Conservation (phyloP, 768 basidiomycete genomes). For the Termitomyces sp. region DNA sequence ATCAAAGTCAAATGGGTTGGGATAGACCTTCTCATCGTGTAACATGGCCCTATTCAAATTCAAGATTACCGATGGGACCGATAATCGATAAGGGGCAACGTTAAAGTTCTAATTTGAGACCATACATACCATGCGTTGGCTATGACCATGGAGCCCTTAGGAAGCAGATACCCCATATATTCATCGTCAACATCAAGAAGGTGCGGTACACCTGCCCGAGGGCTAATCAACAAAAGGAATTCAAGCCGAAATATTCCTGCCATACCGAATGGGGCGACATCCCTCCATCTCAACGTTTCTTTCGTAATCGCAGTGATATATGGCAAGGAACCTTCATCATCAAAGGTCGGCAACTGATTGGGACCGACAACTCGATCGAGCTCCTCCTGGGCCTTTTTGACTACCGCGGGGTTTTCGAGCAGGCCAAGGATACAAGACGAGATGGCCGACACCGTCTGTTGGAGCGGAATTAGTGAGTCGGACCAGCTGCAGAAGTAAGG, state of each 20-base stretch:
- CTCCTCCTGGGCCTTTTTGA: conserved; percentile 24
- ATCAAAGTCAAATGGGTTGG: conserved; percentile 23
- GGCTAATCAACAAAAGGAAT: neutral
- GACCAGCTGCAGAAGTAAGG: neutral
- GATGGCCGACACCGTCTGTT: conserved; percentile 19
- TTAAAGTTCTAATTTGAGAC: neutral
- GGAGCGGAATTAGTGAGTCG: neutral
- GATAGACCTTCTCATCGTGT: conserved; percentile 24
- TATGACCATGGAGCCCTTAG: conserved; percentile 23
- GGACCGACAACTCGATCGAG: conserved; percentile 23
- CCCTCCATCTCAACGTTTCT: conserved; percentile 25
- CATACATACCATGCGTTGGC: conserved; percentile 24
- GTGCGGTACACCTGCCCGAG: conserved; percentile 24
- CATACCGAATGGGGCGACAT: conserved; percentile 19
- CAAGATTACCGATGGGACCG: neutral
- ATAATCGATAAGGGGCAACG: too few relatives aligned
- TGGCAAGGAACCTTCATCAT: conserved; percentile 20
- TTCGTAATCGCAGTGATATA: conserved; percentile 27
- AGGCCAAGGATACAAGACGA: conserved; percentile 24
- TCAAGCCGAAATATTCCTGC: neutral
- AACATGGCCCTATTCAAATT: conserved; percentile 25
- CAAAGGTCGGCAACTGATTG: conserved; percentile 23
- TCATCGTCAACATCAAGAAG: conserved; percentile 22
- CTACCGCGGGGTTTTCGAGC: conserved; percentile 20
- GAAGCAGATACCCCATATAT: conserved; percentile 30